Evolutionary conservation across 345 rosid species (phyloP), one percentile per base, ranked within the genome.

Genomic region (Noccaea caerulescens): DNA sequence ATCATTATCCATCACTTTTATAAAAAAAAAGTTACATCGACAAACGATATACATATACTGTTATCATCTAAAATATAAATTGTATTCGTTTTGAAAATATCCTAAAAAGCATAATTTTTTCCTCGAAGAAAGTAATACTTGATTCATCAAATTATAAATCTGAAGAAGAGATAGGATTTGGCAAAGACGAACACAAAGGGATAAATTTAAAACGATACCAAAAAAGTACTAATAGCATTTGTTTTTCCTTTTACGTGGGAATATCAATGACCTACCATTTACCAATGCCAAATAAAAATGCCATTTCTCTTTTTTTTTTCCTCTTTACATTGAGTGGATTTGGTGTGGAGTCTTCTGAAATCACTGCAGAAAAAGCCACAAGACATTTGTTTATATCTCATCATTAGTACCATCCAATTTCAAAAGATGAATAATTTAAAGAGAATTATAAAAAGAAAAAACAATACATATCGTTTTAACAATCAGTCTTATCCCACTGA

Each of bases 311-410:
- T 20, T 52, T 11, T 34, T 11, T 8, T 14, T 16, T 12, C 8
- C 6, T 42, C 55, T 33, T 60, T 68, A 53, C 44, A 59, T 16
- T 56, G 70, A 46, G 75, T 75, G 79, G 75, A 69, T 69, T 69
- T 75, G 75, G 70, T 75, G 79, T 75, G 52, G 63, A 60, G 79
- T 75, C 65, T 55, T 69, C 58, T 69, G 70, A 75, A 62, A 55
- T 46, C 74, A 75, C 75, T 69, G 59, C 70, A 53, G 43, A 62
- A 68, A 69, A 68, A 75, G 69, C 72, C 72, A 75, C 41, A 68
- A 55, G 52, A 62, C 59, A 68, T 54, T 76, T 69, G 54, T 63
- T 76, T 69, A 76, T 44, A 37, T 61, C 45, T 46, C 74, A 76
- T 68, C 66, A 61, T 68, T 62, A 55, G 58, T 62, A 74, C 68